phyloP scores from a whole-genome alignment of 257 asterid species.

The Knoxia roxburghii region DNA sequence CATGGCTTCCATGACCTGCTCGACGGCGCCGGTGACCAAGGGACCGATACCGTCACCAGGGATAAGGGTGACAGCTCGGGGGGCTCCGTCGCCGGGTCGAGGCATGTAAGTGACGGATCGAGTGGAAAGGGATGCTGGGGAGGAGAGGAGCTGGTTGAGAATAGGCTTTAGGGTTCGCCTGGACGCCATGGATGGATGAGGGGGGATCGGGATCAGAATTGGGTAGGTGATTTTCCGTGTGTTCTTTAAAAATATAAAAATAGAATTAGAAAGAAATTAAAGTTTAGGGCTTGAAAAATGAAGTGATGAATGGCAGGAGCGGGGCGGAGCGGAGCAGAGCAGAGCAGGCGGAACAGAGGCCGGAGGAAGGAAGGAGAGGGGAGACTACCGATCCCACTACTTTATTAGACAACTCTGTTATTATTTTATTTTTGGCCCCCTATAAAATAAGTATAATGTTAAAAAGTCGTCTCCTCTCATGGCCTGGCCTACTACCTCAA shows the following conservation, averaged over 20 bases:
- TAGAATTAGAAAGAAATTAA: not conserved
- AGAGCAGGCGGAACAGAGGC: too few species aligned
- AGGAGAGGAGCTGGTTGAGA: conserved; percentile 24
- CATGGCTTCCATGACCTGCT: conserved; percentile 96
- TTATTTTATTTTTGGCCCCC: too few species aligned
- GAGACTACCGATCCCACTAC: too few species aligned
- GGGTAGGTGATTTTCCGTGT: not conserved
- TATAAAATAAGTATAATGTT: too few species aligned
- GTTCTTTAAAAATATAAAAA: not conserved
- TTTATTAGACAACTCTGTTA: too few species aligned
- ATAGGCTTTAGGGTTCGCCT: conserved; percentile 39
- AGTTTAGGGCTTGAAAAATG: not conserved
- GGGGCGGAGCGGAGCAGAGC: too few species aligned
- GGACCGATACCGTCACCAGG: conserved; percentile 99
- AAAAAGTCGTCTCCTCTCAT: too few species aligned
- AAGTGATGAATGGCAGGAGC: too few species aligned
- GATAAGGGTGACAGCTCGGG: conserved; percentile 74
- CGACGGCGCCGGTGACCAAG: conserved; percentile 88
- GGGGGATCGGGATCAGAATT: not conserved
- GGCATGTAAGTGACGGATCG: conserved; percentile 98
- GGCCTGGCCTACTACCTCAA: too few species aligned
- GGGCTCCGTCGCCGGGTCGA: conserved; percentile 89
- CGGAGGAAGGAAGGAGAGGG: too few species aligned
- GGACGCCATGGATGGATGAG: conserved; percentile 30
- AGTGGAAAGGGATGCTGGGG: conserved; percentile 15